Evolutionary conservation across 805 yeast species (phyloP).

Genomic region (Candida pseudofarinosa): DNA sequence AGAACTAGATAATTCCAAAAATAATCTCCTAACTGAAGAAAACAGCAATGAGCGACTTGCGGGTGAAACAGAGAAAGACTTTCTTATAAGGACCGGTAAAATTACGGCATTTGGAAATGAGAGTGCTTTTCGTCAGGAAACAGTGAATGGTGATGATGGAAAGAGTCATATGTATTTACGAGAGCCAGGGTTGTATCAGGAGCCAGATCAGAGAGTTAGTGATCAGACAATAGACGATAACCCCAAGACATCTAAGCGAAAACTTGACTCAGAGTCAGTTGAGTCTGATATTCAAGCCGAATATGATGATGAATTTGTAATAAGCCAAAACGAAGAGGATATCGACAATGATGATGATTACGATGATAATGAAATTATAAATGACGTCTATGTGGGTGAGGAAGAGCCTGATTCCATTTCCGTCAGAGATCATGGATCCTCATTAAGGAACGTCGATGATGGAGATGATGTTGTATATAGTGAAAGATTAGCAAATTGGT

Average conservation of each 20-base stretch:
- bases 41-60: constrained; percentile 40
- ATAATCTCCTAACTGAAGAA: constrained; percentile 5
- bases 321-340: not conserved
- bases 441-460: constrained; percentile 56
- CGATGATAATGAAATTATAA: constrained; percentile 3
- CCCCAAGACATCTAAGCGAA: not conserved
- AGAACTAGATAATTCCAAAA: constrained; percentile 33
- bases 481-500: constrained; percentile 60
- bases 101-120: constrained; percentile 87
- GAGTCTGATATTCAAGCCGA: constrained; percentile 2
- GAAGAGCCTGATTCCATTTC: constrained; percentile 6
- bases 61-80: constrained; percentile 79
- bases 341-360: constrained; percentile 1
- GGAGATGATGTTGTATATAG: constrained; percentile 72
- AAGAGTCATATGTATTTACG: constrained; percentile 43
- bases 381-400: constrained; percentile 7
- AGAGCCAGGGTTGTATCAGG: constrained; percentile 43
- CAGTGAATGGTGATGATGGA: constrained; percentile 15
- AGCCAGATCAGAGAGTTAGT: not conserved
- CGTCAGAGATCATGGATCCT: constrained; percentile 20
- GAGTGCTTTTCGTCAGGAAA: constrained; percentile 49
- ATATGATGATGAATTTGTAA: constrained; percentile 3
- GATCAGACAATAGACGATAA: not conserved
- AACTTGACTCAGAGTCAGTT: not conserved
- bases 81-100: constrained; percentile 80